Base-by-base conservation (phyloP, 768 basidiomycete genomes). In the Cyclocybe cylindracea region DNA sequence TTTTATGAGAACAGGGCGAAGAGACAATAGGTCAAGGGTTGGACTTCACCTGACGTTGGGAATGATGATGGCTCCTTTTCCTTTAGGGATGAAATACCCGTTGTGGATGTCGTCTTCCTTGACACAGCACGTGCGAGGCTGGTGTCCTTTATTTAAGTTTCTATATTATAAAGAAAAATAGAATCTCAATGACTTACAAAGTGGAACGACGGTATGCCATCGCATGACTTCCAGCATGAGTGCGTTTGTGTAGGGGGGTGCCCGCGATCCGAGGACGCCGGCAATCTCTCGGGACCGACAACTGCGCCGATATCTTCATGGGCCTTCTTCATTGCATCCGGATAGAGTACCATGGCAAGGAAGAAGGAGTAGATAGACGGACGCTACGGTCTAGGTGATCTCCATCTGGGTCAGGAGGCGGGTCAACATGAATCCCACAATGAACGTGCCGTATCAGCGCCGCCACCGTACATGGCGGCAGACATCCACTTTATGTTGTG, bases 91-190 rank as follows among this genome's bases (percentile, higher is more conserved):
- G n/a, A n/a, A n/a, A n/a, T n/a, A n/a, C n/a, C n/a, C n/a, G n/a
- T n/a, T n/a, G n/a, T n/a, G n/a, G n/a, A n/a, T n/a, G n/a, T n/a
- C n/a, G n/a, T n/a, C n/a, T n/a, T n/a, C 75, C 61, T 81, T 80
- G 4, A 83, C 83, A 29, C 81, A 70, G 42, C 85, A 81, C 16
- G 16, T 16, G 16, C 16, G 16, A 1, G 16, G 5, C 84, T 63
- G 48, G 85, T 82, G 44, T 86, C 83, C 57, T 83, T 71, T 6
- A 66, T 76, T 10, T 70, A 78, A 8, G 80, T 72, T 59, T 86
- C 85, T 10, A 83, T 75, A 4, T 5, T 37, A 9, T 13, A 33
- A n/a, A 13, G 24, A 29, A 10, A 9, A 14, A n/a, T 2, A 18
- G 8, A 10, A 7, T 11, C 11, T 10, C 6, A 46, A 32, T 7